Percentiles rank a stretch among this genome's conserved stretches.
phyloP scores from a whole-genome alignment of 441 rosid genomes.

The Corymbia citriodora region DNA sequence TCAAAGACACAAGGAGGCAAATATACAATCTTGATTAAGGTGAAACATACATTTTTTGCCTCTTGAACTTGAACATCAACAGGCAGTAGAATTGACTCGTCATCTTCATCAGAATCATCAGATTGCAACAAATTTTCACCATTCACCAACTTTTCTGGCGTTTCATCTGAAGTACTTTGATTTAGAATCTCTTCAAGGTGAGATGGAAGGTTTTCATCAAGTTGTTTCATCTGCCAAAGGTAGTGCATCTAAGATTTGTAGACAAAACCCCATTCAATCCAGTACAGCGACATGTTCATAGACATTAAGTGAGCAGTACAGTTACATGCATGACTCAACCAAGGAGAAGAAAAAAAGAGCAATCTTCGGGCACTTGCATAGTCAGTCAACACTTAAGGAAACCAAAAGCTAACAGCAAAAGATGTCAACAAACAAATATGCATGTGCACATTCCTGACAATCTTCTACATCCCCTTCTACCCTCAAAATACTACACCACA shows the following conservation, averaged over 20 bases:
- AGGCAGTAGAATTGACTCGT: neutral
- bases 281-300: neutral
- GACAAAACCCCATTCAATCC: neutral
- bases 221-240: conserved; percentile 43
- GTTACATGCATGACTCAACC: neutral
- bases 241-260: conserved; percentile 2
- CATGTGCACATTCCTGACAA: neutral
- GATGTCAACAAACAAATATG: neutral
- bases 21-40: neutral
- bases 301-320: too few species aligned
- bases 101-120: conserved; percentile 15
- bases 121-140: conserved; percentile 15
- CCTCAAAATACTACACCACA: neutral
- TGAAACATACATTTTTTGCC: conserved; percentile 6
- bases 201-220: conserved; percentile 56
- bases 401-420: neutral
- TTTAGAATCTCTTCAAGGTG: conserved; percentile 55
- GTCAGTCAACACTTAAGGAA: neutral
- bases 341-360: neutral
- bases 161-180: conserved; percentile 16
- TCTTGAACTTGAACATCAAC: conserved; percentile 15
- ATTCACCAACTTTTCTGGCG: conserved; percentile 8
- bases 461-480: neutral
- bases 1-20: neutral
- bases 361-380: neutral